phyloP scores from a whole-genome alignment of 2,329 filamentous ascomycete genomes.

The Trichoderma sp. region DNA sequence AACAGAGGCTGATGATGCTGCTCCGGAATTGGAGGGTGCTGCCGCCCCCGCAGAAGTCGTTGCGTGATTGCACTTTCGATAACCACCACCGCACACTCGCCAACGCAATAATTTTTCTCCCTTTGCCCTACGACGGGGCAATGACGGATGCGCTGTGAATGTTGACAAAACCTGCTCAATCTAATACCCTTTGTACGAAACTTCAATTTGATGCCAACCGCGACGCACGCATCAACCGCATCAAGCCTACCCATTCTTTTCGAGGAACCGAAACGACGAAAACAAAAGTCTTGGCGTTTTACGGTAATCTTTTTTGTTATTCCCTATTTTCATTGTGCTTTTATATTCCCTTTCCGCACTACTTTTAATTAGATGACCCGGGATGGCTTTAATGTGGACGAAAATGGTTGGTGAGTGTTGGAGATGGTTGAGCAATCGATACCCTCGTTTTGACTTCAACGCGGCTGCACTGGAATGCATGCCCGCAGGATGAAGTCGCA shows the following conservation, averaged over 20 bases:
- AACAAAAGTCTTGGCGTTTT: conserved; percentile 19
- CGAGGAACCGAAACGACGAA: conserved; percentile 16
- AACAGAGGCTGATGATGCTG: not conserved
- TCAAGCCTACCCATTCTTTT: conserved; percentile 7
- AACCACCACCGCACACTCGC: not conserved
- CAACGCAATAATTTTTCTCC: not conserved
- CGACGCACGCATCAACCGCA: not conserved
- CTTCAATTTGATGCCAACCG: not conserved
- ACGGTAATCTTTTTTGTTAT: not conserved
- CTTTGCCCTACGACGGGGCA: not conserved
- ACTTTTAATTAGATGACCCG: conserved; percentile 20
- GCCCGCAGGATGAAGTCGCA: not conserved
- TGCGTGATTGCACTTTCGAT: not conserved
- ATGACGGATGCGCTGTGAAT: not conserved
- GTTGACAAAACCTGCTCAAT: conserved; percentile 26
- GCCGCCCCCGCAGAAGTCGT: conserved; percentile 13
- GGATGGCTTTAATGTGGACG: conserved; percentile 17
- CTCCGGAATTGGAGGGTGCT: not conserved
- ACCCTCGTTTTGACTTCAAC: conserved; percentile 16
- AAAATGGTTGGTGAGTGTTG: conserved; percentile 12
- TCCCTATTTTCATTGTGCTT: not conserved
- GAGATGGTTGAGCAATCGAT: conserved; percentile 10
- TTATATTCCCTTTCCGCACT: not conserved
- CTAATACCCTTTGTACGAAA: conserved; percentile 32
- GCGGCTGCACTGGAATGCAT: conserved; percentile 9